Base-by-base conservation (phyloP, 108 stramenopile species). In the Mediolabrus comicus region DNA sequence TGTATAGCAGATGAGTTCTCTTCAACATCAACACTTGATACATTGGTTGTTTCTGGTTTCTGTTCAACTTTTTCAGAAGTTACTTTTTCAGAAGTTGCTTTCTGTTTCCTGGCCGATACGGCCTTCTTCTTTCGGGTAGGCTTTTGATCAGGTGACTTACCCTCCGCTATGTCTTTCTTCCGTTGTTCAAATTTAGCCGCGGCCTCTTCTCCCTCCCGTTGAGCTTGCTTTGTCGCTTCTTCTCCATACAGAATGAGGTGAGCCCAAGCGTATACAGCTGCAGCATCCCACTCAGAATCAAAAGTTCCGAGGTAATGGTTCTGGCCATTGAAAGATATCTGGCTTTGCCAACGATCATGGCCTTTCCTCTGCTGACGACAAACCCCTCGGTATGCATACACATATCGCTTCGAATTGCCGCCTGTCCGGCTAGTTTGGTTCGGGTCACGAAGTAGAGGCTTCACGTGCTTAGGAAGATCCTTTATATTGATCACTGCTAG, bases 241-340 rank as follows among this genome's bases (percentile, higher is more conserved):
- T 92, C 91, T 13, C 94, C 94, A 65, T 95, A 95, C 17, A 92
- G 56, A 73, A 93, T 89, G 43, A 90, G 74, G 68, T 90, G 92
- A 19, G 89, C 89, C 89, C 92, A 93, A 12, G 92, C 87, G 65
- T 95, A 95, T 26, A 92, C 84, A 31, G 94, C 94, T 24, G 94
- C 94, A 24, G 94, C 94, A 69, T 95, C 94, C 91, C 91, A 95
- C 66, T 95, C 94, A 5, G 86, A 84, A 77, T 95, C 94, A 65
- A 92, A 95, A 1, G 94, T 95, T 54, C 94, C 94, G 9, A 95
- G 81, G 63, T 95, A 95, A 59, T 92, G 91, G 78, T 95, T 95
- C 14, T 71, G 72, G 14, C 94, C 94, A 67, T 85, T 83, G 60
- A 90, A 92, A 11, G 91, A 92, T 53, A 95, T 95, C 71, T 95